A percentile compares a stretch with the other conserved stretches of the same genome.
phyloP scores from a whole-genome alignment of 805 yeast species.

The Yarrowia sp. region DNA sequence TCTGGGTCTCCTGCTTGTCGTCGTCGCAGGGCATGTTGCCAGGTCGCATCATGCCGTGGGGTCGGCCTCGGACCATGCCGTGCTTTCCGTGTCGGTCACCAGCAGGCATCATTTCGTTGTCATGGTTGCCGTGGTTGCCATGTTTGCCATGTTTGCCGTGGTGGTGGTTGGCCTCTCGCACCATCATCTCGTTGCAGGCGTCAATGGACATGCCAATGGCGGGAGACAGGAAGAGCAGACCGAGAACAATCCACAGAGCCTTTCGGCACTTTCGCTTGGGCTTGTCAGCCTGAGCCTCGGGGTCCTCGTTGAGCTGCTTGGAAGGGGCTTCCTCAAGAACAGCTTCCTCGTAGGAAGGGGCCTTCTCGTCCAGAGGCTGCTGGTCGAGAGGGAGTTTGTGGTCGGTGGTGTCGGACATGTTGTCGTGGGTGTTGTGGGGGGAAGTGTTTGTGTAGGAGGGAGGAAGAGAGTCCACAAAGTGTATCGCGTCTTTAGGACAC shows the following conservation, averaged over 20 bases:
- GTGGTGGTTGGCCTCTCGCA: neutral
- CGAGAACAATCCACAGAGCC: conserved; percentile 11
- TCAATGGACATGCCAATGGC: neutral
- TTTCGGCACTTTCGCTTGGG: conserved; percentile 14
- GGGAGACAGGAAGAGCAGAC: conserved; percentile 8
- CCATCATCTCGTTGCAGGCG: conserved; percentile 22
- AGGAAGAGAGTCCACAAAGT: neutral
- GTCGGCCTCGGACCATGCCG: conserved; percentile 10
- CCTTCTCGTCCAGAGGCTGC: conserved; percentile 1
- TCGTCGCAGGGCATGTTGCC: conserved; percentile 14
- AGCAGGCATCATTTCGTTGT: neutral
- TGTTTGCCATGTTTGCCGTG: neutral
- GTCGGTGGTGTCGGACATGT: neutral
- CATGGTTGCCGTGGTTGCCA: neutral
- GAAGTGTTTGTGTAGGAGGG: neutral
- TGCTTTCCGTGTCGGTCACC: neutral
- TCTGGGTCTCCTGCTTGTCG: neutral
- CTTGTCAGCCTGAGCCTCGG: conserved; percentile 5
- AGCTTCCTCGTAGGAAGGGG: conserved; percentile 21
- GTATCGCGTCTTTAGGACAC: conserved; percentile 24
- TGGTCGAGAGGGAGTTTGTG: neutral
- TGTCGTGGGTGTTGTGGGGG: neutral
- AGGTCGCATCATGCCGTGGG: conserved; percentile 13
- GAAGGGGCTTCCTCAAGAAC: conserved; percentile 16
- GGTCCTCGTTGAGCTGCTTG: neutral